Conservation (phyloP, 345 rosid species). For the Draba incana region DNA sequence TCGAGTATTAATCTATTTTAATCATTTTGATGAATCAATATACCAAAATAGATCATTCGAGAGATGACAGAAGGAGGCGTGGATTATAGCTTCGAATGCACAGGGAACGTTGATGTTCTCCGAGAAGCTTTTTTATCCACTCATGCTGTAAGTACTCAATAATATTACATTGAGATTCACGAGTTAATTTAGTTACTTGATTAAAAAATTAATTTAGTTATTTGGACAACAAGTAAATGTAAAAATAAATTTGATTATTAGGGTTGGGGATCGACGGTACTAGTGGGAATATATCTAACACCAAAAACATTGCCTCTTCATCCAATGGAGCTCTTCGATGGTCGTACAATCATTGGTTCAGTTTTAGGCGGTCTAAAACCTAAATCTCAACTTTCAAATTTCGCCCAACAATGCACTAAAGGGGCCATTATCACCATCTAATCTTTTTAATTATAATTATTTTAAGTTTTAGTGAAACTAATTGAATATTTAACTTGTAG, state of each 20-base stretch:
- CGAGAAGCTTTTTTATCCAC: constrained; percentile 74
- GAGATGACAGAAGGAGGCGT: constrained; percentile 63
- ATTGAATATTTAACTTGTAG: constrained; percentile 8
- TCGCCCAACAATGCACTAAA: constrained; percentile 39
- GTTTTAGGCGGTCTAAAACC: constrained; percentile 38
- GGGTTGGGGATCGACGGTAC: constrained; percentile 43
- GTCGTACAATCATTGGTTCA: constrained; percentile 38
- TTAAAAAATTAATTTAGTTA: background rate
- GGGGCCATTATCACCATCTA: constrained; percentile 15
- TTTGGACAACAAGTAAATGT: background rate
- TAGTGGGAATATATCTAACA: constrained; percentile 37
- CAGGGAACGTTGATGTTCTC: constrained; percentile 54
- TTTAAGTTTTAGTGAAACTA: background rate
- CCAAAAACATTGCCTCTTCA: constrained; percentile 41
- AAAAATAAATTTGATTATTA: background rate
- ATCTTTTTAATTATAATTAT: background rate
- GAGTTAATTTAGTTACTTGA: constrained; percentile 8
- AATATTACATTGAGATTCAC: background rate
- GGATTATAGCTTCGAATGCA: constrained; percentile 68
- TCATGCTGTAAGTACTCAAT: constrained; percentile 34
- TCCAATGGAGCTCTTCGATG: constrained; percentile 41
- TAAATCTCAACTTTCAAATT: constrained; percentile 38
- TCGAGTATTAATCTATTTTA: background rate
- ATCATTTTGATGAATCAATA: constrained; percentile 7
- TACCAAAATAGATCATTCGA: constrained; percentile 45